Conservation (phyloP, 176 grass and related monocot genomes). For the Musa acuminata region DNA sequence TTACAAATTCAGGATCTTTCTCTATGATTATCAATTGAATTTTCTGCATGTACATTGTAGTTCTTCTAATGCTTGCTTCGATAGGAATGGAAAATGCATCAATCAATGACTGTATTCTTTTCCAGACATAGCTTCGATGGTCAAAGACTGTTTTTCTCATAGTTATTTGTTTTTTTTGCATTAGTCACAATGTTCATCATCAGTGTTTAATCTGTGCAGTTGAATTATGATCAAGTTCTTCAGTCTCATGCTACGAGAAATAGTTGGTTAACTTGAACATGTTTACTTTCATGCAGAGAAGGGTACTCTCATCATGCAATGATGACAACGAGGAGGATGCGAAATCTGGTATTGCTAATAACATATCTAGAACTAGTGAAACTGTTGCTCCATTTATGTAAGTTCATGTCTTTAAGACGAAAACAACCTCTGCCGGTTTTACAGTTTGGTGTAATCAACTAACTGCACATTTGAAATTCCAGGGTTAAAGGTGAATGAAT, state of each 20-base stretch:
- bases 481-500: conserved; percentile 2
- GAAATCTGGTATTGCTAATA: not conserved
- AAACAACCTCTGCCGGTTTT: no score
- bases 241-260: not conserved
- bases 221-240: not conserved
- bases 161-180: no score
- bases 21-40: not conserved
- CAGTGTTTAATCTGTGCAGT: not conserved
- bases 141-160: no score
- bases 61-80: not conserved
- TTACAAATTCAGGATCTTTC: not conserved
- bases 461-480: not conserved
- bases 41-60: not conserved
- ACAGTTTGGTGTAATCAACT: not conserved
- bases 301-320: not conserved
- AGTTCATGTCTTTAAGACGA: not conserved
- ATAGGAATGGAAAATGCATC: no score
- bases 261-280: not conserved
- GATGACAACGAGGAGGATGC: not conserved
- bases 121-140: no score
- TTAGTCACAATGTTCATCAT: no score
- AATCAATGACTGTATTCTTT: no score
- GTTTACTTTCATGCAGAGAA: not conserved
- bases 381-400: conserved; percentile 11
- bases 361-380: not conserved